phyloP scores from a whole-genome alignment of 192 early-diverging fungal genomes.

The Coemansia sp. region DNA sequence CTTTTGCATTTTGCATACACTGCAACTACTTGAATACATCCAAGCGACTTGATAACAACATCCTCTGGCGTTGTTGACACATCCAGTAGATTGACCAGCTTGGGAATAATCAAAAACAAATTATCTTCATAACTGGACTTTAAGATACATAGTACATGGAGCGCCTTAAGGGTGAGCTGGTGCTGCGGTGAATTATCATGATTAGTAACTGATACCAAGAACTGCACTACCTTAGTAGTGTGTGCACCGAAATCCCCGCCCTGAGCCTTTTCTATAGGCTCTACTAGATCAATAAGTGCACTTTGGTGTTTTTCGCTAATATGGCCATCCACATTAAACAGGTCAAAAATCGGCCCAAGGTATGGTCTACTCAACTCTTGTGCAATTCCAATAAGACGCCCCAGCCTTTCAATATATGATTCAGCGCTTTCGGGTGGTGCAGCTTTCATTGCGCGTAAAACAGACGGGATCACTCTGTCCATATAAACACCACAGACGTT shows the following conservation, averaged over 20 bases:
- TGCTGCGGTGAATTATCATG: slow-evolving; percentile 67
- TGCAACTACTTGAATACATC: slow-evolving; percentile 69
- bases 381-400: slow-evolving; percentile 75
- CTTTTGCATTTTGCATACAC: slow-evolving; percentile 76
- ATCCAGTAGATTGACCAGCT: slow-evolving; percentile 78
- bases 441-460: slow-evolving; percentile 80
- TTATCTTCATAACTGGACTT: slow-evolving; percentile 89
- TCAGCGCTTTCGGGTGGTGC: slow-evolving; percentile 76
- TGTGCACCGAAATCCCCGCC: slow-evolving; percentile 87
- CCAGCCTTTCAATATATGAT: slow-evolving; percentile 88
- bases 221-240: slow-evolving; percentile 73
- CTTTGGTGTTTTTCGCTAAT: slow-evolving; percentile 63
- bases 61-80: slow-evolving; percentile 57
- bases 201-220: slow-evolving; percentile 84
- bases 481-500: slow-evolving; percentile 12
- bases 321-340: slow-evolving; percentile 70
- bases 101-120: slow-evolving; percentile 84
- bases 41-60: slow-evolving; percentile 63
- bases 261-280: slow-evolving; percentile 77
- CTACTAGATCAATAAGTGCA: slow-evolving; percentile 81
- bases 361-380: slow-evolving; percentile 88
- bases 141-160: slow-evolving; percentile 78
- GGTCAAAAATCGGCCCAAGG: slow-evolving; percentile 70
- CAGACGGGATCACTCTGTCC: slow-evolving; percentile 73
- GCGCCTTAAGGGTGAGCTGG: slow-evolving; percentile 59